These are phyloP conservation scores for Nyssa sinensis DNA, from an alignment of 148 eudicot genomes.

Conservation along the genomic window DNA sequence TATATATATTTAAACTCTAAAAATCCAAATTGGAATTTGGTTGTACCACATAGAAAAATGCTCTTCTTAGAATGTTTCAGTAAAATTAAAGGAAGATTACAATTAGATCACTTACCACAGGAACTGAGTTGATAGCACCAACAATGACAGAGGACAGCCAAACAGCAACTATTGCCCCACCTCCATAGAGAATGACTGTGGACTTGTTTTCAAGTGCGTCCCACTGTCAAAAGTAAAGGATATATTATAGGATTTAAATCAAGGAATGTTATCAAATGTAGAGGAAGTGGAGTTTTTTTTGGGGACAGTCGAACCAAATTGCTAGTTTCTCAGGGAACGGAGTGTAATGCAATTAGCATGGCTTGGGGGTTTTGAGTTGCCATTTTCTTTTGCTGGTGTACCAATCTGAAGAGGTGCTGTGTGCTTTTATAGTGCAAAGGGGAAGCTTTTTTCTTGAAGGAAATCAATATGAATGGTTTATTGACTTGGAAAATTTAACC, in stretches of 20 bases:
- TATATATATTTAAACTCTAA: no score
- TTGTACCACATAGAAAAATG: background rate
- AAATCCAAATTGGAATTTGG: background rate
- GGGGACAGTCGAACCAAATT: background rate
- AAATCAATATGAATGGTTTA: no score
- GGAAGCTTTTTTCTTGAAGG: no score
- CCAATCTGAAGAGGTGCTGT: no score
- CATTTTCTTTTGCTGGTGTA: no score
- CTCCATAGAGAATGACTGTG: constrained; percentile 51
- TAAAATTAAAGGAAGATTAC: background rate
- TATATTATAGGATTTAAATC: background rate
- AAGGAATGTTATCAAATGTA: background rate
- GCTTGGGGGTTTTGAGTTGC: no score
- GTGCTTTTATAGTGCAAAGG: no score
- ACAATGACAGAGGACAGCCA: constrained; percentile 49
- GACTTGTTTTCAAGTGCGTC: constrained; percentile 55
- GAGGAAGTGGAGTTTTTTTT: no score
- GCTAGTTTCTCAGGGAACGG: background rate
- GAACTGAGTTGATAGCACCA: constrained; percentile 55
- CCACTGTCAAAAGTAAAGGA: constrained; percentile 29
- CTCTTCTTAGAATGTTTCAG: background rate
- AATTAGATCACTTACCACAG: constrained; percentile 32
- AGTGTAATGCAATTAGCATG: background rate
- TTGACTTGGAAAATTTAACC: no score
- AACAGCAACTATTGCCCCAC: constrained; percentile 53